Percentiles rank a stretch among this genome's conserved stretches.
phyloP scores from a whole-genome alignment of 352 stramenopile species.

The Globisporangium sylvaticum region DNA sequence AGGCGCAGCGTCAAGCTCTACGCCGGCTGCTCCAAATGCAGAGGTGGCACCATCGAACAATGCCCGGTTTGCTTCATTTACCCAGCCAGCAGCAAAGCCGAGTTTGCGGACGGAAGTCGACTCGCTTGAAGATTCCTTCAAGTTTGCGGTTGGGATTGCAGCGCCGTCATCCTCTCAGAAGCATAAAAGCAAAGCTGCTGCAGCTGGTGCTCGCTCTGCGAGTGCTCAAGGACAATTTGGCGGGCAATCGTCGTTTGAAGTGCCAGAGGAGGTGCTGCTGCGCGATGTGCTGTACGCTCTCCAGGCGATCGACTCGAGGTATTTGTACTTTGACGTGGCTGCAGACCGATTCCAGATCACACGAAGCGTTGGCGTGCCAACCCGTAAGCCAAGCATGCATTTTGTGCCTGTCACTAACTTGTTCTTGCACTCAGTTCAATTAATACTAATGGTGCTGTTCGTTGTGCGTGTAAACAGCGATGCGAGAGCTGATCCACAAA shows the following conservation, averaged over 20 bases:
- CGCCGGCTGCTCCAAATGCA: neutral
- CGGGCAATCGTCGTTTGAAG: constrained; percentile 45
- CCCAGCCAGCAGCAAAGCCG: constrained; percentile 7
- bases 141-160: constrained; percentile 65
- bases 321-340: constrained; percentile 79
- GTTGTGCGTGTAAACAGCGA: constrained; percentile 34
- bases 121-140: constrained; percentile 77
- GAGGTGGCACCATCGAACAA: constrained; percentile 9
- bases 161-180: constrained; percentile 23
- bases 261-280: constrained; percentile 87
- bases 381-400: constrained; percentile 41
- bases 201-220: neutral
- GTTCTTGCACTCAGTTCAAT: neutral
- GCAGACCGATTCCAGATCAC: constrained; percentile 82
- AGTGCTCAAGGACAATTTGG: constrained; percentile 9
- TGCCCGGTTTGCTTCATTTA: neutral
- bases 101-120: constrained; percentile 36
- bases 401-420: neutral
- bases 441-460: neutral
- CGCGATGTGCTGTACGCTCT: constrained; percentile 90
- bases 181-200: constrained; percentile 19
- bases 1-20: neutral
- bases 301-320: constrained; percentile 91
- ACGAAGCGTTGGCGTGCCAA: constrained; percentile 64
- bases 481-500: constrained; percentile 80